Base-by-base conservation (phyloP, 768 basidiomycete genomes). In the Russula vinacea region DNA sequence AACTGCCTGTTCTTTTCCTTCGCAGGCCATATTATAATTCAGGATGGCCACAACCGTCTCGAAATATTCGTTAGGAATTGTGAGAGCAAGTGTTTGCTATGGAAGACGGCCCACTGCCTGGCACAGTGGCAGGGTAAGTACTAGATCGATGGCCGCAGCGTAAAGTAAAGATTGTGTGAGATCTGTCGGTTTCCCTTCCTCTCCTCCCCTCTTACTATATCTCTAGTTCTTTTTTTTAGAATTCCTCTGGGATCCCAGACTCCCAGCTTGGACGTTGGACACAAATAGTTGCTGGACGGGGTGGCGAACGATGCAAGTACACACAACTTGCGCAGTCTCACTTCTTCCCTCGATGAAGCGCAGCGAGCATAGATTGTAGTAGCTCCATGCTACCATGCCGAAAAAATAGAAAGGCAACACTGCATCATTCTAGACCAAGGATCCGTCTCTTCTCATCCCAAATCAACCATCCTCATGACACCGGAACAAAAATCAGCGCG, bases 401-500 rank as follows among this genome's bases (percentile, higher is more conserved):
- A 10, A 33, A n/a, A 32, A 53, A 53, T 29, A 53, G 33, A 2
- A 1, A n/a, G 26, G 11, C 5, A 2, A 33, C 16, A 19, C 22
- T 29, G 44, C 42, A n/a, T 35, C 56, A 32, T 47, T 45, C 17
- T 45, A 17, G 56, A 14, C 32, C 29, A 44, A 14, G n/a, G 32
- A 47, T 47, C 16, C n/a, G 24, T 5, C 40, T 16, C 8, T 13
- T 47, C 45, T 24, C n/a, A 19, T 45, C 26, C 26, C 32, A 29
- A 45, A 47, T 22, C n/a, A 50, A n/a, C 22, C 16, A 33, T 40
- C 14, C 14, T 56, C 54, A 19, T 50, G 61, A 56, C 56, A 32
- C 35, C 35, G 33, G 56, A 49, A 62, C 49, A 44, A 44, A 33
- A 33, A 22, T 24, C 5, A 24, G 29, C 32, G 56, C 32, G n/a